Base-by-base conservation (phyloP, 345 rosid genomes). In the Physaria fendleri region DNA sequence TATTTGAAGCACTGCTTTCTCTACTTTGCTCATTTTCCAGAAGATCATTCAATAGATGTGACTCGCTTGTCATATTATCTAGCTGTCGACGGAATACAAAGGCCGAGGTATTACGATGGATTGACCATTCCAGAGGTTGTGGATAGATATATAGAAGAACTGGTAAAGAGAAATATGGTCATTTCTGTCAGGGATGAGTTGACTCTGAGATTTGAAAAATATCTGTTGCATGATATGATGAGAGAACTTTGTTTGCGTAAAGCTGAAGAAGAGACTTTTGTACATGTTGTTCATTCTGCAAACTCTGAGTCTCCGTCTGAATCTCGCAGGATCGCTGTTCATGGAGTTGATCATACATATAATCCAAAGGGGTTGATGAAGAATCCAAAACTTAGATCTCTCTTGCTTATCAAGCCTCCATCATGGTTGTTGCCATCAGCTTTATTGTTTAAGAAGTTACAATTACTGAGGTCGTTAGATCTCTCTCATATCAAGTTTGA, bases 1-100 rank as follows among this genome's bases (percentile, higher is more conserved):
- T 34, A 12, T 17, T 17, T 67, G 22, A 67, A 67, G 47, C 59
- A 67, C 0, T 49, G 65, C 22, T 67, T 67, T 12, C 59, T 58
- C 32, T 58, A 30, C 29, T 3, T 67, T 0, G 21, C 52, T 1
- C 53, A 67, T 41, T 58, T 49, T 3, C 72, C 72, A 2, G 50
- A 59, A 41, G 66, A 78, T 49, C 47, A 5, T 3, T 17, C 33
- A 1, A 80, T 82, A 54, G 16, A 56, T 3, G 43, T 41, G 0
- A 52, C 10, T 3, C 35, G 38, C 0, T 24, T 80, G 12, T 38
- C 74, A 5, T 40, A 37, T 7, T 64, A 64, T 25, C 77, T 72
- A 82, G 57, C 67, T 18, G 79, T 64, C 1, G 77, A 76, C 32
- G 76, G 75, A 23, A 38, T 81, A 23, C 5, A 9, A 24, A 1